These are phyloP conservation scores for Mrakia blollopis DNA, from an alignment of 768 basidiomycete genomes.

Conservation along the genomic window DNA sequence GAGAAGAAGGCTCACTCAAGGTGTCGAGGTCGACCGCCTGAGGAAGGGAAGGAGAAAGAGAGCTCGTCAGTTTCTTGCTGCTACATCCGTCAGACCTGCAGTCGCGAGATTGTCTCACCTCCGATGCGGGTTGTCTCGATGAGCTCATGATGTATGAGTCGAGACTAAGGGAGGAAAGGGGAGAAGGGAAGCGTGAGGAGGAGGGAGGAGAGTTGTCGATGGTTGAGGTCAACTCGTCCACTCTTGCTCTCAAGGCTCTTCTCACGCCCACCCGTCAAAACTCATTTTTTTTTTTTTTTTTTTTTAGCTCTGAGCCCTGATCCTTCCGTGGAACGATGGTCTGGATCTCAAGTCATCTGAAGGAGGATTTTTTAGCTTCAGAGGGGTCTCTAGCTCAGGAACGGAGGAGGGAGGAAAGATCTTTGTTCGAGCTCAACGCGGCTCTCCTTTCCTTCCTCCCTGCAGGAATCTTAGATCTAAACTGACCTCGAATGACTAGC, in stretches of 20 bases:
- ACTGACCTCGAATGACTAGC: too few species aligned
- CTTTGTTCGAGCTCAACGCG: too few species aligned
- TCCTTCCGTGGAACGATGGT: too few species aligned
- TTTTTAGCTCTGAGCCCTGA: too few species aligned
- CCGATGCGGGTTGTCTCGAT: background rate
- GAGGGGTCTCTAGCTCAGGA: too few species aligned
- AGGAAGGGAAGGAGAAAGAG: background rate
- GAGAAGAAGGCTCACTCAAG: background rate
- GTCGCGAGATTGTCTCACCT: background rate
- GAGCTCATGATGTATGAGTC: background rate
- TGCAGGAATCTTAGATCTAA: too few species aligned
- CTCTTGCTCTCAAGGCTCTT: background rate
- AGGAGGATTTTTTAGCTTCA: too few species aligned
- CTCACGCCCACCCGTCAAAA: background rate
- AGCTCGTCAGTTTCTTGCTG: background rate
- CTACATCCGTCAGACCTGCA: background rate
- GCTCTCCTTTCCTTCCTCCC: too few species aligned
- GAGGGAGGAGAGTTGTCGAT: background rate
- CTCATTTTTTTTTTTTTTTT: too few species aligned
- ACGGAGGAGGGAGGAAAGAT: too few species aligned
- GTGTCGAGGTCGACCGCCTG: constrained; percentile 25
- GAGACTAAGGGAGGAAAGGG: background rate
- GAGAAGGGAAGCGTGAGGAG: background rate
- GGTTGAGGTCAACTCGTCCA: background rate
- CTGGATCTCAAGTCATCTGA: too few species aligned